A percentile compares a stretch with the other conserved stretches of the same genome.
phyloP scores from a whole-genome alignment of 345 rosid genomes.

The Isatis tinctoria region DNA sequence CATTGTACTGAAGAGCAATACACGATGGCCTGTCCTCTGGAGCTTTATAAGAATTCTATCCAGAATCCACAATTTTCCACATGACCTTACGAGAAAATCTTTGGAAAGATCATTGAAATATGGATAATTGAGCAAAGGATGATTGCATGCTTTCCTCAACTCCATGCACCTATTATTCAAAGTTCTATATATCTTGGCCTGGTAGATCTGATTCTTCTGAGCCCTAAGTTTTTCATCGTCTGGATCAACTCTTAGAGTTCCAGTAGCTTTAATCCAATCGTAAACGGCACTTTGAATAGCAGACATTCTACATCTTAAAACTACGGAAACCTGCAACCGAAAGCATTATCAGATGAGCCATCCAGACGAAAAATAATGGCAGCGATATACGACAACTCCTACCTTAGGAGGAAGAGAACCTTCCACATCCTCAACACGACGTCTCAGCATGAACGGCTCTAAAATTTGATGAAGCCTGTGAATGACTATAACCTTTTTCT shows the following conservation, averaged over 20 bases:
- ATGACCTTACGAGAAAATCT: conserved; percentile 87
- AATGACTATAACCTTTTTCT: conserved; percentile 96
- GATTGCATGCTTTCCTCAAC: conserved; percentile 94
- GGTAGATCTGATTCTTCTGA: conserved; percentile 76
- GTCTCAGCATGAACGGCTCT: conserved; percentile 99
- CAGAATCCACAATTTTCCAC: conserved; percentile 95
- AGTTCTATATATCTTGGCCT: conserved; percentile 67
- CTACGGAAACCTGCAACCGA: conserved; percentile 78
- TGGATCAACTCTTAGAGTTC: conserved; percentile 94
- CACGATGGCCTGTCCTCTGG: conserved; percentile 93
- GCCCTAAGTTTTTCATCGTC: conserved; percentile 80
- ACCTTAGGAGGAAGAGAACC: conserved; percentile 99
- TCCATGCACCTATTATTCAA: conserved; percentile 99
- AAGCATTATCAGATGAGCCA: conserved; percentile 33
- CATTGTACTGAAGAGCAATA: conserved; percentile 98
- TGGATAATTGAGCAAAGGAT: conserved; percentile 97
- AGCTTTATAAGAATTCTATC: conserved; percentile 95
- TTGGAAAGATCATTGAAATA: conserved; percentile 83
- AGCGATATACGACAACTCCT: conserved; percentile 20
- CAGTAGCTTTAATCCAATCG: conserved; percentile 99
- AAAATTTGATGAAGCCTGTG: conserved; percentile 99
- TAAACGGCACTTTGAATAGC: conserved; percentile 92
- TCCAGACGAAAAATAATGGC: neutral
- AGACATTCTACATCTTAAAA: conserved; percentile 96
- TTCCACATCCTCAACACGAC: conserved; percentile 99